Evolutionary conservation across 2,329 filamentous ascomycete species (phyloP), one percentile per base, ranked within the genome.

Genomic region (Aspergillus japonicus): DNA sequence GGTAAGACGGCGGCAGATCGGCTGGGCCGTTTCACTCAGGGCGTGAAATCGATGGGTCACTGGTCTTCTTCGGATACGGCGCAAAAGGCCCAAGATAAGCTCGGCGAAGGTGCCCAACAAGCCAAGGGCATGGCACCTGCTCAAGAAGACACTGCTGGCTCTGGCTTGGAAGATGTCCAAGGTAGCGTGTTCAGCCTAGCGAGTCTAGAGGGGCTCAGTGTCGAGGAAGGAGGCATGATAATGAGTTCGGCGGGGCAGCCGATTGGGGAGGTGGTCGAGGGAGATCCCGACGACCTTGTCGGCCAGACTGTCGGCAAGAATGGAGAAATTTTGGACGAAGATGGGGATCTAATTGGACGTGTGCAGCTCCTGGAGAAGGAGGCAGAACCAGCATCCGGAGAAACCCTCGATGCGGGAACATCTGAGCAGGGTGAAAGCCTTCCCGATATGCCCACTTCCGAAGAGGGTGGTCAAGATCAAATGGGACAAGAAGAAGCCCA

Each of bases 301-400:
- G 77, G 77, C 3, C 73, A 77, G 50, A 70, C 71, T 16, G 68
- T 78, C n/a, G 75, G 73, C 7, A 75, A 78, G 26, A 66, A 73
- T 12, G 71, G 72, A 1, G 70, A 73, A 44, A 71, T 73, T 4
- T 19, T 74, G 29, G 71, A 73, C 35, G 69, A 73, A 16, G 69
- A 72, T 3, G 72, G 72, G 3, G 69, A 73, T 35, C 54, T 71
- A 44, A 74, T 80, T 54, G 77, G 77, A 19, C 71, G 77, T 12
- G 75, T 73, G 2, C 73, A 72, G 47, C 54, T 70, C n/a, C 39
- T 44, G 14, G 39, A 44, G 14, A 44, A 16, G 39, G 39, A 44
- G 16, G 39, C 39, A 16, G 39, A 44, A 44, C 14, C 39, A 44
- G 16, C 14, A n/a, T 19, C 14, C 14, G 39, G 16, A 16, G 39